Evolutionary conservation across 2,329 filamentous ascomycete genomes (phyloP).

Genomic region (Aspergillus tanneri): DNA sequence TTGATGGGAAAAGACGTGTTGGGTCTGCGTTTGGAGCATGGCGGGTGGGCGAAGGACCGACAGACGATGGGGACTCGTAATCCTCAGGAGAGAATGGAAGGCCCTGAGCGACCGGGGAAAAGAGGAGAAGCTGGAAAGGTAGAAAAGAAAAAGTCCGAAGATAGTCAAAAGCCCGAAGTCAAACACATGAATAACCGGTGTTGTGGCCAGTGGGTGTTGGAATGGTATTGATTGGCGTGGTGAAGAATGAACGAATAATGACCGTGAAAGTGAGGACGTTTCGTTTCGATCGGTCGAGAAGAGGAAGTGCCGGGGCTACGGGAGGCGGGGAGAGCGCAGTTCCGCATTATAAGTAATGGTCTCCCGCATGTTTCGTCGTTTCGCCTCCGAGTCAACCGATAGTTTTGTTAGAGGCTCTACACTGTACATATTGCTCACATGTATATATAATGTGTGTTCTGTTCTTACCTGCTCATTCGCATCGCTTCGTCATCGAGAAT

Average conservation of each 20-base stretch:
- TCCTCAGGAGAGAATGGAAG: conserved; percentile 22
- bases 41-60: conserved; percentile 32
- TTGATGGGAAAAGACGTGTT: conserved; percentile 63
- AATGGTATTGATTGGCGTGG: conserved; percentile 4
- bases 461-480: too few species aligned
- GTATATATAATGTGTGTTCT: too few species aligned
- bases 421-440: too few species aligned
- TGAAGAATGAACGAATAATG: conserved; percentile 17
- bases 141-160: conserved; percentile 5
- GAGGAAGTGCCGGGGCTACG: conserved; percentile 30
- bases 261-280: conserved; percentile 17
- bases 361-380: neutral
- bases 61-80: conserved; percentile 17
- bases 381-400: neutral
- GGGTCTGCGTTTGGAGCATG: conserved; percentile 53
- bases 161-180: conserved; percentile 28
- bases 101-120: conserved; percentile 25
- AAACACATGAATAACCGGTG: conserved; percentile 31
- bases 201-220: conserved; percentile 5
- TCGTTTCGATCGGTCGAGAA: conserved; percentile 24
- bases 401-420: too few species aligned
- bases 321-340: conserved; percentile 37
- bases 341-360: conserved; percentile 21
- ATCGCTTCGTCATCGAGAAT: neutral
- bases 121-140: conserved; percentile 5